Evolutionary conservation across 495 filamentous ascomycete species (phyloP).

Genomic region (Hypoxylon fuscum): DNA sequence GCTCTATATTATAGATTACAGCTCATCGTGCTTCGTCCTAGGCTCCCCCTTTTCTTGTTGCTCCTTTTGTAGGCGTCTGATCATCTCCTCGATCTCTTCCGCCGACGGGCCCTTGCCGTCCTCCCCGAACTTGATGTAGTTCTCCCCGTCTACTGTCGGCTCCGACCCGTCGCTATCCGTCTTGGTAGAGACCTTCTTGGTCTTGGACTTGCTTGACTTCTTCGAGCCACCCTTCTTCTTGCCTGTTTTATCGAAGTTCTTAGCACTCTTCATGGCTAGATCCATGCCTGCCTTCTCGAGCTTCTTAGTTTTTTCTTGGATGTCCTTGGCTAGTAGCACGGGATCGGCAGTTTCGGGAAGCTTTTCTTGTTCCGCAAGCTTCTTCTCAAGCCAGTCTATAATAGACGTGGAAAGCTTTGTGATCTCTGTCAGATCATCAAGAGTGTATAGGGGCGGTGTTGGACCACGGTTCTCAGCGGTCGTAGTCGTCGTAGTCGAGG

Average conservation of each 20-base stretch:
- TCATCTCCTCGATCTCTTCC: constrained; percentile 61
- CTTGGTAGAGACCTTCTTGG: constrained; percentile 53
- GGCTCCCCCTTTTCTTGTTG: constrained; percentile 48
- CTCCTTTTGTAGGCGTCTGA: constrained; percentile 55
- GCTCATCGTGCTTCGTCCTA: constrained; percentile 58
- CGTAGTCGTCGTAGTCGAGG: constrained; percentile 50
- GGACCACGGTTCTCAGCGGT: constrained; percentile 53
- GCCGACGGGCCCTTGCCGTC: constrained; percentile 51
- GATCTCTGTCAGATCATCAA: constrained; percentile 69
- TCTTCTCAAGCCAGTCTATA: constrained; percentile 72
- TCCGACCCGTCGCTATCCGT: constrained; percentile 48
- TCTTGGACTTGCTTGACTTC: constrained; percentile 55
- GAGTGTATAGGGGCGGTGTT: constrained; percentile 63
- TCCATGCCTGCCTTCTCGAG: constrained; percentile 73
- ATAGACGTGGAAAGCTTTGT: constrained; percentile 57
- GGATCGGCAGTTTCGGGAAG: constrained; percentile 75
- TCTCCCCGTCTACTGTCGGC: constrained; percentile 44
- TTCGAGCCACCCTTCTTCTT: constrained; percentile 65
- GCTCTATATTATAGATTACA: constrained; percentile 47
- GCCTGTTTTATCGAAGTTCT: constrained; percentile 60
- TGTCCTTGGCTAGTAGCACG: constrained; percentile 71
- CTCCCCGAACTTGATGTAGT: constrained; percentile 47
- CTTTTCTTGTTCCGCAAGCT: constrained; percentile 71
- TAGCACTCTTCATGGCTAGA: constrained; percentile 76
- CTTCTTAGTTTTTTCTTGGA: constrained; percentile 66